Base-by-base conservation (phyloP, 2,329 filamentous ascomycete genomes). In the Claviceps monticola region DNA sequence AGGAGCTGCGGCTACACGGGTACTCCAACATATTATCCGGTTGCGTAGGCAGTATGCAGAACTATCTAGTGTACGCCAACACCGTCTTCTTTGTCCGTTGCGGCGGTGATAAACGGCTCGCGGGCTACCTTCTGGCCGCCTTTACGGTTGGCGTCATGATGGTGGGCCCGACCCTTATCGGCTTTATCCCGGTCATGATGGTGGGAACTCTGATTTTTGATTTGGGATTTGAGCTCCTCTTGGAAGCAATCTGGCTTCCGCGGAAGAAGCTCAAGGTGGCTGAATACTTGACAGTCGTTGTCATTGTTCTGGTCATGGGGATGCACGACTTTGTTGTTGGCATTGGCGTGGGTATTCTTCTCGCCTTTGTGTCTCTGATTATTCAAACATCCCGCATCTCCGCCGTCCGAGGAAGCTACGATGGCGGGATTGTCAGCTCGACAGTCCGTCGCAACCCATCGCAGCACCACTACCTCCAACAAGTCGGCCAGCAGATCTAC, bases 21-120 rank as follows among this genome's bases (percentile, higher is more conserved):
- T 80, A 93, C 58, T 96, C 91, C 1, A 98, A 98, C 67, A 84
- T 90, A 17, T 60, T 97, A 11, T 97, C 91, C 8, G 93, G 93
- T 2, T 79, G 84, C 56, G 74, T 80, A 13, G 93, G 93, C 13
- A 96, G 90, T 62, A 94, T 98, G 54, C 78, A 94, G 68, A 98
- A 98, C 66, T 98, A 98, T 62, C 78, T 98, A 1, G 93, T 98
- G 0, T 98, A 97, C 62, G 91, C 91, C 53, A 98, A 98, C 64
- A 96, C 89, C 56, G 79, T 95, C n/a, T 82, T 98, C 52, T 97
- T 98, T 67, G 95, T 97, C 64, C 82, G 86, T 26, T 95, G 89
- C 46, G 93, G 93, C 16, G 93, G 91, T 19, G 82, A 94, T 63
- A 90, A 82, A 60, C 83, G 93, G 48, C 71, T 95, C 45, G 93